A percentile compares a stretch with the other conserved stretches of the same genome.
phyloP scores from a whole-genome alignment of 2,329 filamentous ascomycete species.

The Penicillium aurantiogriseum region DNA sequence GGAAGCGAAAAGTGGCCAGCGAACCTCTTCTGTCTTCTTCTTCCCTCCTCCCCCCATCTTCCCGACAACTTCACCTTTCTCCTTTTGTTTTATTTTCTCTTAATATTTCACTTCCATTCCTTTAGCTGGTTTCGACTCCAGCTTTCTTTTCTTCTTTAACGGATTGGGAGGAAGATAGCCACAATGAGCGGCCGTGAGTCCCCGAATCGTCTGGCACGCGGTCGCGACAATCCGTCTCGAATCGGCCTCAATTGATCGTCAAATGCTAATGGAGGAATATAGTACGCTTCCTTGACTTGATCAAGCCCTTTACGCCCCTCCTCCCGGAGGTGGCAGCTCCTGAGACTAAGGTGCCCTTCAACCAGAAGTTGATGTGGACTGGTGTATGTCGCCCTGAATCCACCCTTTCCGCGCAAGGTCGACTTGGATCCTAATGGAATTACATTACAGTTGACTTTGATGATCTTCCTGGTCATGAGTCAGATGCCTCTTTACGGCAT shows the following conservation, averaged over 20 bases:
- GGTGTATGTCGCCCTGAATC: slow-evolving; percentile 51
- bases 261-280: slow-evolving; percentile 27
- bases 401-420: slow-evolving; percentile 7
- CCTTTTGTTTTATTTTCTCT: slow-evolving; percentile 27
- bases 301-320: slow-evolving; percentile 99
- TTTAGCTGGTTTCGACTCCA: slow-evolving; percentile 36
- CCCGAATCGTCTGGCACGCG: slow-evolving; percentile 26
- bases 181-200: slow-evolving; percentile 61
- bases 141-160: slow-evolving; percentile 31
- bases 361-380: slow-evolving; percentile 97
- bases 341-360: slow-evolving; percentile 98
- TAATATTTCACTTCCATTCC: slow-evolving; percentile 30
- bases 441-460: slow-evolving; percentile 66
- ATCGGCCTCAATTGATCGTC: slow-evolving; percentile 26
- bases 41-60: slow-evolving; percentile 26
- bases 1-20: slow-evolving; percentile 41
- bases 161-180: slow-evolving; percentile 41
- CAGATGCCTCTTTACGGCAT: slow-evolving; percentile 99
- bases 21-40: slow-evolving; percentile 28
- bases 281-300: slow-evolving; percentile 99
- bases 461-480: slow-evolving; percentile 99
- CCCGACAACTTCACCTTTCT: slow-evolving; percentile 22
- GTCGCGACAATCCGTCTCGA: slow-evolving; percentile 24
- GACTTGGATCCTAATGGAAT: slow-evolving; percentile 16
- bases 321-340: slow-evolving; percentile 98